These are phyloP conservation scores for Gloeopeniophorella convolvens DNA, from an alignment of 768 basidiomycete species.

Conservation along the genomic window DNA sequence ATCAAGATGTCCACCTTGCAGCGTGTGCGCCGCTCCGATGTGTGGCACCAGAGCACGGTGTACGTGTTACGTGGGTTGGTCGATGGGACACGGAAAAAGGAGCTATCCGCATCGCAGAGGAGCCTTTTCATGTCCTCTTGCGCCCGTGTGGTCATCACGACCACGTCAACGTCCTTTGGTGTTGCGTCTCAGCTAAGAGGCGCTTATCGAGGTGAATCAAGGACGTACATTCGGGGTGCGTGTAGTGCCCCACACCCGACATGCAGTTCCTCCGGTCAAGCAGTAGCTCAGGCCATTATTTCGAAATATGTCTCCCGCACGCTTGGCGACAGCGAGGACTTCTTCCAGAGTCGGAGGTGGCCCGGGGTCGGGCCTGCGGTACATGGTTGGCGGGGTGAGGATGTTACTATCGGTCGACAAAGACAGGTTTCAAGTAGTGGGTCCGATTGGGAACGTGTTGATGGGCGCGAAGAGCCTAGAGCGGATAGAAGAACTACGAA, in stretches of 20 bases:
- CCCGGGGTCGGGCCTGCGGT: no score
- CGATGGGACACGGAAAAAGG: constrained; percentile 35
- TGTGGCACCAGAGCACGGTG: constrained; percentile 37
- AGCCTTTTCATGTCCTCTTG: constrained; percentile 37
- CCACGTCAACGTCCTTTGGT: constrained; percentile 42
- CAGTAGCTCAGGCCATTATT: constrained; percentile 18
- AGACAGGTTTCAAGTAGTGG: no score
- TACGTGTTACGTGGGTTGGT: constrained; percentile 36
- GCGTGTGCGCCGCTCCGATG: constrained; percentile 8
- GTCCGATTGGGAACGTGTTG: no score
- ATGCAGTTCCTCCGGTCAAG: constrained; percentile 24
- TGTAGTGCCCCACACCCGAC: constrained; percentile 20
- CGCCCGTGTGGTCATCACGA: constrained; percentile 31
- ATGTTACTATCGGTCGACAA: no score
- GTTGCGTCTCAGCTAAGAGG: not conserved
- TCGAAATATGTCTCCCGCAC: constrained; percentile 14
- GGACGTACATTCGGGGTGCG: constrained; percentile 23
- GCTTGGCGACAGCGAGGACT: constrained; percentile 17
- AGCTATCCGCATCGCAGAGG: constrained; percentile 27
- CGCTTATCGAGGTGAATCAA: not conserved
- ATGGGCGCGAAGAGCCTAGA: no score
- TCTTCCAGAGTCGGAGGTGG: no score
- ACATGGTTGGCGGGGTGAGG: no score
- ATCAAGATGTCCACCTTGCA: constrained; percentile 32
- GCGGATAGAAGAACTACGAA: no score